Evolutionary conservation across 108 stramenopile genomes (phyloP), one percentile per base, ranked within the genome.

Genomic region (Cyclostephanos tholiformis): DNA sequence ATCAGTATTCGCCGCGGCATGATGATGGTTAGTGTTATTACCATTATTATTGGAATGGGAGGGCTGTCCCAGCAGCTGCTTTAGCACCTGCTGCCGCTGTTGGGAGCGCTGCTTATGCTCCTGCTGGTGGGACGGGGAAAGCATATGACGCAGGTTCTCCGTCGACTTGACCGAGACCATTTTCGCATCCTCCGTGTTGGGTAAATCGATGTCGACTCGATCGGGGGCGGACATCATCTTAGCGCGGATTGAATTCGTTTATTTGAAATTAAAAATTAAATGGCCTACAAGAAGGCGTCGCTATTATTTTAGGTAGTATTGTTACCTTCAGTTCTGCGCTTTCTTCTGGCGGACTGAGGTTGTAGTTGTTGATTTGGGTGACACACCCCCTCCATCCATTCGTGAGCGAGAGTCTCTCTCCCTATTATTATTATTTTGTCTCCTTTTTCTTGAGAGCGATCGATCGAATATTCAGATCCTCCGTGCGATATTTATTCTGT

Each of bases 211-310:
- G 23, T 80, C 53, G 22, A 80, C 68, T 50, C 58, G 67, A 17
- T 80, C 74, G 26, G 79, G 79, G 16, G 66, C 59, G 44, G 79
- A 80, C 74, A 80, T 75, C 79, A 80, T 80, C 25, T 11, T 75
- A 58, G 64, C 30, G 13, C 8, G 30, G 39, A 4, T 19, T 4
- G 32, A 32, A 11, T 63, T 23, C 16, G 14, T 0, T 38, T 9
- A 38, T 63, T 55, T 46, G 44, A 46, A 46, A 55, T 46, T 13
- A 46, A 46, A 55, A 22, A 53, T 53, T 53, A 4, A 32, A 32
- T 32, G 32, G 32, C 32, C 4, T 32, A 4, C 32, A 4, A 32
- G 32, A 4, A 4, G 4, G 32, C 32, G 32, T 32, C 4, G 32
- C 32, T 32, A 32, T 32, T 32, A 32, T 32, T 32, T 32, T 32